Evolutionary conservation across 345 rosid genomes (phyloP), one percentile per base, ranked within the genome.

Genomic region (Physaria fendleri): DNA sequence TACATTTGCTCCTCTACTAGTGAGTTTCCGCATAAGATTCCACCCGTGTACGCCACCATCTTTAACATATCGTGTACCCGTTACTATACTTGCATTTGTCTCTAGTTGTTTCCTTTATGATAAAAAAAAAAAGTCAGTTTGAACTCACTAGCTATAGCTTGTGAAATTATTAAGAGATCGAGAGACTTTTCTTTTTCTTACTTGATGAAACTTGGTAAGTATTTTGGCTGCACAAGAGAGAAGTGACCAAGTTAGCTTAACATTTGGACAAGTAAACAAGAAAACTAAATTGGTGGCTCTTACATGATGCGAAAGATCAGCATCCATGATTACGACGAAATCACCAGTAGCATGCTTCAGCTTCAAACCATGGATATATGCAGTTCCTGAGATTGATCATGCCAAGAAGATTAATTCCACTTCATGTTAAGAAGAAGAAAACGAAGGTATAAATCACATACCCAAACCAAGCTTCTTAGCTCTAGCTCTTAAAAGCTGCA

Each of bases 271-370:
- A 41, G 37, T 11, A 51, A 33, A 4, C 17, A 37, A 2, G 13
- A 54, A 40, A 63, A 5, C 13, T 16, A 2, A 50, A 28, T 11
- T 13, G 25, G 4, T 25, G 41, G 24, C 20, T 62, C 94, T 85
- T 80, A 87, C 99, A 79, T 93, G 99, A 78, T 93, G 99, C 21
- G 99, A 93, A 34, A 93, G 78, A 83, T 90, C 99, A 68, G 99
- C 99, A 78, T 85, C 99, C 97, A 93, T 90, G 59, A 93, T 90
- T 13, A 93, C 92, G 23, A 93, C 83, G 62, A 90, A 90, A 68
- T 85, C 85, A 13, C 99, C 99, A 1, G 97, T 74, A 4, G 88
- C 97, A 81, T 93, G 88, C 72, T 83, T n/a, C n/a, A n/a, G n/a
- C n/a, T n/a, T 87, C 79, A 93, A 70, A 43, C 99, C 97, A 73